Evolutionary conservation across 2,329 filamentous ascomycete genomes (phyloP), one percentile per base, ranked within the genome.

Genomic region (Fusarium sp.): DNA sequence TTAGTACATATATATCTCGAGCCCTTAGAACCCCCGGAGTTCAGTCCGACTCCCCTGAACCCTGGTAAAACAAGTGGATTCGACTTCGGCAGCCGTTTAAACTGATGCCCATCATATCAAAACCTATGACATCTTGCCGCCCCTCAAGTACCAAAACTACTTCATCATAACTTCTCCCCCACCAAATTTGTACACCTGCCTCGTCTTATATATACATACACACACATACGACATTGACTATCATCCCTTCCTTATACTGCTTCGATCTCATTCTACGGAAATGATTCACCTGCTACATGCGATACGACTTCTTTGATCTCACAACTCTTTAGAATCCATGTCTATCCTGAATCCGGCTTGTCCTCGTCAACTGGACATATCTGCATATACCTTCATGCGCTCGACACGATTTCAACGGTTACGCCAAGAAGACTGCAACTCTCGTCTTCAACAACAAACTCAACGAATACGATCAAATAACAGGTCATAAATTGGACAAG

Each of bases 341-440:
- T 71, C 55, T 72, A 70, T 64, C 61, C 60, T 64, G 69, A 34
- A 57, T 48, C 48, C 49, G 44, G 11, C 51, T 57, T 55, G 69
- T 72, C 69, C 65, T 53, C 42, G 32, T 67, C 40, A 63, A 30
- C 37, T 67, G 69, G 69, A 70, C 69, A 63, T 32, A 57, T 22
- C 55, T 37, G 22, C 51, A 41, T 59, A 57, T 54, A 52, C 30
- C 44, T 72, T 57, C 47, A 72, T 71, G 69, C 55, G 48, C 69
- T 69, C 44, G 69, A 66, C 59, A 72, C 69, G 57, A 59, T 67
- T 48, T 49, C 69, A 70, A 70, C 65, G 61, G 51, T 49, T 59
- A 59, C 69, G 69, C 57, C 47, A 72, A 66, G 29, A 71, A 69
- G 54, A 56, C 37, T 46, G 41, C 53, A 57, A 57, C 42, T 57